A percentile compares a stretch with the other conserved stretches of the same genome.
Evolutionary conservation across 768 basidiomycete species (phyloP).

Genomic region (Crassisporium funariophilum): DNA sequence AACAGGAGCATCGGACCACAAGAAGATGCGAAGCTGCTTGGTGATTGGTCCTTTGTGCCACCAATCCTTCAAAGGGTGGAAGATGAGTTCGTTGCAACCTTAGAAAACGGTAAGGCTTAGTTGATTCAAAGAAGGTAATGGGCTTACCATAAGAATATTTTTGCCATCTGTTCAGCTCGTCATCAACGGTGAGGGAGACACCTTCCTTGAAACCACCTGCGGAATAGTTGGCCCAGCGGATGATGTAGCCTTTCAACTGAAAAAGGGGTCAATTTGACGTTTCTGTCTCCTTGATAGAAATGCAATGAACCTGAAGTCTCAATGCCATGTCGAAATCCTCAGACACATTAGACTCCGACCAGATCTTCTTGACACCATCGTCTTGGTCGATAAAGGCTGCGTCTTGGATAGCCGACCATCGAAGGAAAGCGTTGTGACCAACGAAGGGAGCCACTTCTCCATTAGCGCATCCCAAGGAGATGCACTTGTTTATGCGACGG

Average conservation of each 20-base stretch:
- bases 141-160: slow-evolving; percentile 76
- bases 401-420: slow-evolving; percentile 89
- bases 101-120: slow-evolving; percentile 2
- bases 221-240: slow-evolving; percentile 86
- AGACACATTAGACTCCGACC: slow-evolving; percentile 82
- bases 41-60: slow-evolving; percentile 81
- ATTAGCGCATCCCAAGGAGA: slow-evolving; percentile 79
- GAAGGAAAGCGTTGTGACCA: slow-evolving; percentile 86
- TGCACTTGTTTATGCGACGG: slow-evolving; percentile 80
- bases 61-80: slow-evolving; percentile 83
- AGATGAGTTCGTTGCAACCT: slow-evolving; percentile 80
- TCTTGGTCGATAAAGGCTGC: slow-evolving; percentile 71
- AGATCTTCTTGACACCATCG: slow-evolving; percentile 71
- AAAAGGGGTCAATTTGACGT: slow-evolving; percentile 1
- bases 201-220: slow-evolving; percentile 90
- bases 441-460: slow-evolving; percentile 85
- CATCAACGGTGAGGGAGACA: slow-evolving; percentile 85
- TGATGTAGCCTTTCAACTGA: slow-evolving; percentile 66
- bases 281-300: not conserved
- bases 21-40: slow-evolving; percentile 72
- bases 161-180: slow-evolving; percentile 92
- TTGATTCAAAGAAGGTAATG: not conserved
- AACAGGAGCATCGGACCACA: slow-evolving; percentile 76
- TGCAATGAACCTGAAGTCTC: slow-evolving; percentile 48
- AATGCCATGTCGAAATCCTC: slow-evolving; percentile 86